A percentile compares a stretch with the other conserved stretches of the same genome.
Evolutionary conservation across 129 eudicot species (phyloP).

Genomic region (Dittrichia graveolens): DNA sequence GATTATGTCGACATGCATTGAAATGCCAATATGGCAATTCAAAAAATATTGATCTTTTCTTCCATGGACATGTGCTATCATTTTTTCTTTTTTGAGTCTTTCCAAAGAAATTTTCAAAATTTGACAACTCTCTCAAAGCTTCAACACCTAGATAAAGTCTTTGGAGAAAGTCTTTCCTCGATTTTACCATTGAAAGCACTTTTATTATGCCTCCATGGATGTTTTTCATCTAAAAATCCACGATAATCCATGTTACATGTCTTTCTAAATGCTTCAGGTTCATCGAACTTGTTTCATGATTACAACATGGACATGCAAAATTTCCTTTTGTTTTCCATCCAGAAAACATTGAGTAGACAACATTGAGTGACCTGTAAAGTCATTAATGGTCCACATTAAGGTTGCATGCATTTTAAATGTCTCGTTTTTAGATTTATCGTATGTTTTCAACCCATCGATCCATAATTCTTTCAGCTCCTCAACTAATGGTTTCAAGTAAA

Average conservation of each 20-base stretch:
- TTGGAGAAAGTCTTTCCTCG: conserved; percentile 13
- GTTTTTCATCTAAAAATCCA: neutral
- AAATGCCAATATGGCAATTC: conserved; percentile 10
- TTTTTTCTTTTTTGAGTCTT: conserved; percentile 7
- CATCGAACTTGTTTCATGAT: conserved; percentile 1
- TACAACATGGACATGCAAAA: conserved; percentile 23
- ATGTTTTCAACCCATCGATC: neutral
- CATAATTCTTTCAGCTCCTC: conserved; percentile 16
- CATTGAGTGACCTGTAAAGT: conserved; percentile 15
- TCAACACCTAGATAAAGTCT: conserved; percentile 2
- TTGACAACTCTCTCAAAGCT: conserved; percentile 1
- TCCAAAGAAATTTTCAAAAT: conserved; percentile 11
- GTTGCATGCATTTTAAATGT: conserved; percentile 16
- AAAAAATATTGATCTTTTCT: conserved; percentile 21
- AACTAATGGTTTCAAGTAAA: conserved; percentile 7
- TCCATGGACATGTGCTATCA: conserved; percentile 18
- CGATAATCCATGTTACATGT: conserved; percentile 18
- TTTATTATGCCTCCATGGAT: too few relatives aligned
- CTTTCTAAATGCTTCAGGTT: neutral
- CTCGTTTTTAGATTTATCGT: neutral
- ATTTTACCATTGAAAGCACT: conserved; percentile 17
- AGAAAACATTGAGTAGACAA: too few relatives aligned
- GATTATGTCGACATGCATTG: conserved; percentile 16
- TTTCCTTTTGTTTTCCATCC: conserved; percentile 24
- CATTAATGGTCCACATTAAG: conserved; percentile 19